A percentile compares a stretch with the other conserved stretches of the same genome.
Evolutionary conservation across 1,139 yeast species (phyloP).

Genomic region (Sugiyamaella pinicola): DNA sequence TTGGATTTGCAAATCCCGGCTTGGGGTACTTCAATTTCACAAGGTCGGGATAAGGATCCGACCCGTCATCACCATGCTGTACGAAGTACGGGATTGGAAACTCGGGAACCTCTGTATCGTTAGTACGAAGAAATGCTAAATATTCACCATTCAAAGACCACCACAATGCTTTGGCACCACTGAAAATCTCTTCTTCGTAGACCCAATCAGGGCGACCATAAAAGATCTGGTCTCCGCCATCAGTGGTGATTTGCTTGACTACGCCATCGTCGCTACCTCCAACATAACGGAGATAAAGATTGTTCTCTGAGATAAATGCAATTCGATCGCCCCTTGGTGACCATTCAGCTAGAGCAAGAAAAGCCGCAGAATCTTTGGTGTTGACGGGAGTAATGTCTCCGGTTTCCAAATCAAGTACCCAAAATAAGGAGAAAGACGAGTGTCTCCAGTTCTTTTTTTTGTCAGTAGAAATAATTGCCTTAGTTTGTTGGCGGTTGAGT

Average conservation of each 20-base stretch:
- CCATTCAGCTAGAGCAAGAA: constrained; percentile 62
- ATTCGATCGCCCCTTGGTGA: constrained; percentile 70
- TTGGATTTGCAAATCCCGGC: constrained; percentile 80
- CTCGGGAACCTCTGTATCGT: constrained; percentile 70
- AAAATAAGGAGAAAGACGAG: constrained; percentile 66
- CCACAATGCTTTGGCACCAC: constrained; percentile 71
- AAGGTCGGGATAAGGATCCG: constrained; percentile 60
- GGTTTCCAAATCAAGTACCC: constrained; percentile 55
- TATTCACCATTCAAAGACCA: constrained; percentile 78
- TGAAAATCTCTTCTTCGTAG: constrained; percentile 88
- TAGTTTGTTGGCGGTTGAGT: constrained; percentile 46
- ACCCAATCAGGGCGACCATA: constrained; percentile 97
- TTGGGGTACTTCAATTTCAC: constrained; percentile 77
- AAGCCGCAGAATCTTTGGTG: constrained; percentile 35
- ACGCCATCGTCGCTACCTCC: constrained; percentile 31
- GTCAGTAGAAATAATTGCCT: constrained; percentile 57
- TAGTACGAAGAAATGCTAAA: constrained; percentile 64
- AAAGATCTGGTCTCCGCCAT: constrained; percentile 66
- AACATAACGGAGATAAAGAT: constrained; percentile 57
- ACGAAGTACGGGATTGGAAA: constrained; percentile 68
- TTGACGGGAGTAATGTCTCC: constrained; percentile 49
- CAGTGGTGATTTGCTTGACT: constrained; percentile 56
- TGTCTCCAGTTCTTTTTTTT: constrained; percentile 68
- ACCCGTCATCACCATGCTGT: constrained; percentile 40
- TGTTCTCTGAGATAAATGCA: constrained; percentile 66